Conservation (phyloP, 352 stramenopile species). For the Blastocystis hominis region DNA sequence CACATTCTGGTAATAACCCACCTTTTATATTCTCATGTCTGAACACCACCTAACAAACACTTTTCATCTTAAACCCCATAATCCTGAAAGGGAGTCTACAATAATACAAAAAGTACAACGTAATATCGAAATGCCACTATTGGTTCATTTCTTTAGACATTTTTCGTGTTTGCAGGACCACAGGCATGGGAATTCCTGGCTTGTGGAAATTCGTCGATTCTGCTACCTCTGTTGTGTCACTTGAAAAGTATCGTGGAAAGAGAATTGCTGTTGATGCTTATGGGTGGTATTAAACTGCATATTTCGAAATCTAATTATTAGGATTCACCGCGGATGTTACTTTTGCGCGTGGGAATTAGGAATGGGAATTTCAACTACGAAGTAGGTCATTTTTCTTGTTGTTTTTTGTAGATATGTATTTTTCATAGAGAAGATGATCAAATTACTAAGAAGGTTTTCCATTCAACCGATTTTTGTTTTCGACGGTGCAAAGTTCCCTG, state of each 20-base stretch:
- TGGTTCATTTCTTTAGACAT: too few relatives aligned
- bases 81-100: too few relatives aligned
- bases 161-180: neutral
- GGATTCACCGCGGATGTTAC: conserved; percentile 82
- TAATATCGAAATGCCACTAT: too few relatives aligned
- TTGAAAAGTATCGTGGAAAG: conserved; percentile 66
- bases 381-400: conserved; percentile 74
- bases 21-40: too few relatives aligned
- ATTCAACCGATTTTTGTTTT: conserved; percentile 82
- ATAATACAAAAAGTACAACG: too few relatives aligned
- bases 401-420: conserved; percentile 68
- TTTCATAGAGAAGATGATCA: conserved; percentile 26
- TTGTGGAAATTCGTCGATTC: conserved; percentile 69
- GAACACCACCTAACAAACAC: too few relatives aligned
- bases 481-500: conserved; percentile 75
- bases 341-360: conserved; percentile 75
- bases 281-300: neutral
- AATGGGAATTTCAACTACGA: conserved; percentile 62
- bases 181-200: conserved; percentile 68
- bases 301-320: neutral
- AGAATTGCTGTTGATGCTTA: conserved; percentile 58
- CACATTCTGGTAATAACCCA: too few relatives aligned
- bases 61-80: too few relatives aligned
- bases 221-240: conserved; percentile 69
- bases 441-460: conserved; percentile 70